Base-by-base conservation (phyloP, 768 basidiomycete genomes). In the Xerocomellus chrysenteron region DNA sequence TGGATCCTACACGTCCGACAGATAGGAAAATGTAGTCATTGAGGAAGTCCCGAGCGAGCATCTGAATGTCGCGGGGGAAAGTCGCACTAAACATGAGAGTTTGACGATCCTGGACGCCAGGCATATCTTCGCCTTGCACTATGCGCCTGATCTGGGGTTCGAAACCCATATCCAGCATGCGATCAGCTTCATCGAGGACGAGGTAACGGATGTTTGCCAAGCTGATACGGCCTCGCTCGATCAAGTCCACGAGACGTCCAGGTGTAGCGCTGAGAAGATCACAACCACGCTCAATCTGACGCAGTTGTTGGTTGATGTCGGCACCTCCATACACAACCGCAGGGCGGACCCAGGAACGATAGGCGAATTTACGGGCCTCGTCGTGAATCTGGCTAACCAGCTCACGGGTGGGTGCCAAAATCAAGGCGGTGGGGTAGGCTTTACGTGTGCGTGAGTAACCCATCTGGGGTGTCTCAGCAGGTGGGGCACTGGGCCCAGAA, bases 81-180 rank as follows among this genome's bases (percentile, higher is more conserved):
- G 97, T 98, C 44, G 97, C 97, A 58, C 90, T 93, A 78, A 99
- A 99, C 97, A 99, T 99, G 76, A 99, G 90, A 2, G 97, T 99
- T 72, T 98, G 97, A 59, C 97, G 90, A 13, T 94, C 86, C 28
- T 82, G 76, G 14, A 88, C 85, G 45, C 87, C 89, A n/a, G 97
- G 94, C 97, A 99, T 99, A 72, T 99, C 97, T 68, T 94, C 94
- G 64, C 92, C 91, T 74, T 99, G 92, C 19, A 99, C 97, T 69
- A 99, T 99, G 33, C 94, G 84, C 61, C 97, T 85, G 68, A 99
- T 99, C 77, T 98, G 97, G 54, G 97, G 97, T 75, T 99, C 97
- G 81, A 99, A 99, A 88, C 97, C 97, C 97, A 99, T 99, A 80
- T 99, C 97, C 69, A 99, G 84, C 97, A 99, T 99, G 68, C 97